Base-by-base conservation (phyloP, 1,284 basidiomycete genomes). In the Cerioporus squamosus region DNA sequence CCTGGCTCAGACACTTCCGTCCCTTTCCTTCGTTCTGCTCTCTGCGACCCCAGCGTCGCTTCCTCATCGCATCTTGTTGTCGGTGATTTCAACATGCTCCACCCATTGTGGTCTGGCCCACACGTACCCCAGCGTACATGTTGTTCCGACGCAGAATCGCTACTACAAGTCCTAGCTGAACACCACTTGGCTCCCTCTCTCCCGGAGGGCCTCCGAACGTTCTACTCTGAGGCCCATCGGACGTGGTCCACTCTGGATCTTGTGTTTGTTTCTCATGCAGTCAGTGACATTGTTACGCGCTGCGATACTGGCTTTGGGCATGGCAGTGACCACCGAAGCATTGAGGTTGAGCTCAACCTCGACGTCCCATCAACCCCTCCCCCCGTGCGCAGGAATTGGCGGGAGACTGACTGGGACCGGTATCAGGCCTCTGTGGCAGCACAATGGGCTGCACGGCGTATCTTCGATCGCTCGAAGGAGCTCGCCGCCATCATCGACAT, bases 101-200 rank as follows among this genome's bases (percentile, higher is more conserved):
- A 57, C 23, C 49, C 55, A 3, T 9, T 51, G 2, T 57, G 55
- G 55, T 50, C 47, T 0, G 54, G 49, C 15, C 47, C 18, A n/a
- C 43, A 49, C n/a, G 62, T 74, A 2, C 45, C 55, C 8, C 44
- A 73, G 8, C 20, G 45, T 33, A 3, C 64, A 48, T 0, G 48
- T 51, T 0, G 73, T 73, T 52, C 53, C 73, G 4, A 73, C 17
- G 7, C 75, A 0, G 24, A 43, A 0, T 55, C 44, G 2, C 55
- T 57, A 2, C 18, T 57, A 12, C 38, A 18, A 1, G 2, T 51
- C 22, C 49, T 57, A 2, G 36, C 55, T 3, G 43, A 29, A 9
- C 26, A 29, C 26, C 26, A 29, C 26, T 9, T 29, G 4, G 26
- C 9, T 9, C 26, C 26, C 45, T 15, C 3, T 9, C n/a, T 57